Evolutionary conservation across 306 rosid species (phyloP).

Genomic region (Pyrus betulifolia): DNA sequence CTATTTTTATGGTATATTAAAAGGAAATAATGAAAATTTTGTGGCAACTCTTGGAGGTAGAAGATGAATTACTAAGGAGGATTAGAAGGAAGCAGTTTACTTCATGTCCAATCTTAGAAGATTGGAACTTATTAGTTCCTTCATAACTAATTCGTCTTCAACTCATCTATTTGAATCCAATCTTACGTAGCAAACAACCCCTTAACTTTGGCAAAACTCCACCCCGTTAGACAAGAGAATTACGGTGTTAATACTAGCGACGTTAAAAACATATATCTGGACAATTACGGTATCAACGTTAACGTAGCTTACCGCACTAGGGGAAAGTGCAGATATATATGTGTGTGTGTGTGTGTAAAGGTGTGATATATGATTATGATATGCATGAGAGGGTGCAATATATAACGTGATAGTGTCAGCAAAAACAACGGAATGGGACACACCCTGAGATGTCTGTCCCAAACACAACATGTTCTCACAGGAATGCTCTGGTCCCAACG

Average conservation of each 20-base stretch:
- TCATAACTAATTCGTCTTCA: not conserved
- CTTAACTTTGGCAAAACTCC: not conserved
- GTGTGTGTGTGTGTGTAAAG: not conserved
- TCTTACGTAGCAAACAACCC: not conserved
- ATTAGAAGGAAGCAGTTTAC: not conserved
- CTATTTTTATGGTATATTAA: too few species aligned
- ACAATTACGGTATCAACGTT: too few species aligned
- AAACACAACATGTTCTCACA: conserved; percentile 46
- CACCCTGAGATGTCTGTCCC: conserved; percentile 24
- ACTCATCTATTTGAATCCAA: not conserved
- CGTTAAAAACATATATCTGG: too few species aligned
- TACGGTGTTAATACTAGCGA: not conserved
- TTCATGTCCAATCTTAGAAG: not conserved
- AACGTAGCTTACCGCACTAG: not conserved
- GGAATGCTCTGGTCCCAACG: conserved; percentile 20
- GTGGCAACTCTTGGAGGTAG: not conserved
- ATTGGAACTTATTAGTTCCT: too few species aligned
- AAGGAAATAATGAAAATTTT: not conserved
- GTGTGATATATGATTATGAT: conserved; percentile 5
- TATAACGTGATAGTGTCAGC: conserved; percentile 49
- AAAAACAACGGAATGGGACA: conserved; percentile 50
- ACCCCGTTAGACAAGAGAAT: not conserved
- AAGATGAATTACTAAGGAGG: not conserved
- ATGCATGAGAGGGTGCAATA: not conserved
- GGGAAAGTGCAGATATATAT: not conserved